Base-by-base conservation (phyloP, 2,329 filamentous ascomycete genomes). In the Neonectria hederae region DNA sequence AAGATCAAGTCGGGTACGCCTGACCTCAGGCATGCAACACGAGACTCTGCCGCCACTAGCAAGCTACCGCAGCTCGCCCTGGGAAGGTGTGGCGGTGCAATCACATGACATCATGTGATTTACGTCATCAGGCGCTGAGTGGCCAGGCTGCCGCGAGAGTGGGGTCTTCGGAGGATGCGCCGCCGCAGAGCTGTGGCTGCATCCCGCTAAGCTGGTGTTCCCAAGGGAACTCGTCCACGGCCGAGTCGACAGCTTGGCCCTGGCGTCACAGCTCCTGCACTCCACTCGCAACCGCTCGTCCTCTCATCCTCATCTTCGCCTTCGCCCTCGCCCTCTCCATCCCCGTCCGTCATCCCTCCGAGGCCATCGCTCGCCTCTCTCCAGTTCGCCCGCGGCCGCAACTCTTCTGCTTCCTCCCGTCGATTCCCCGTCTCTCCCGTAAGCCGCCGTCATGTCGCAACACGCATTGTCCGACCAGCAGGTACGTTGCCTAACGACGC, bases 381-480 rank as follows among this genome's bases (percentile, higher is more conserved):
- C 59, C 52, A 54, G 49, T 40, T 55, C 52, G 43, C 61, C 48
- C 63, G 43, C 49, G 24, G 22, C 53, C 54, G 54, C 24, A 52
- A 42, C 14, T 22, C 40, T 49, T 45, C 62, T 38, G 32, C 40
- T 53, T 26, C 40, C 54, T 45, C 40, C 58, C 42, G 42, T 59
- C 58, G 54, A 71, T 63, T 66, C 40, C 60, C 52, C 54, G 48
- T 59, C 9, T 13, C 55, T 59, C 56, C 56, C 63, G 24, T 68
- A 64, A 66, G 42, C 62, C 67, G 69, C 78, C 86, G 91, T 82
- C 80, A 97, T 97, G 94, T 96, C 94, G 83, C 91, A 94, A 86
- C 94, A 97, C 90, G 92, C 93, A 81, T 91, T 98, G 84, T 97
- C 94, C 83, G 94, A 97, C 88, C 94, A 97, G 84, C 94, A 97